These are phyloP conservation scores for Colletotrichum liriopes DNA, from an alignment of 2,329 filamentous ascomycete species.

Conservation along the genomic window DNA sequence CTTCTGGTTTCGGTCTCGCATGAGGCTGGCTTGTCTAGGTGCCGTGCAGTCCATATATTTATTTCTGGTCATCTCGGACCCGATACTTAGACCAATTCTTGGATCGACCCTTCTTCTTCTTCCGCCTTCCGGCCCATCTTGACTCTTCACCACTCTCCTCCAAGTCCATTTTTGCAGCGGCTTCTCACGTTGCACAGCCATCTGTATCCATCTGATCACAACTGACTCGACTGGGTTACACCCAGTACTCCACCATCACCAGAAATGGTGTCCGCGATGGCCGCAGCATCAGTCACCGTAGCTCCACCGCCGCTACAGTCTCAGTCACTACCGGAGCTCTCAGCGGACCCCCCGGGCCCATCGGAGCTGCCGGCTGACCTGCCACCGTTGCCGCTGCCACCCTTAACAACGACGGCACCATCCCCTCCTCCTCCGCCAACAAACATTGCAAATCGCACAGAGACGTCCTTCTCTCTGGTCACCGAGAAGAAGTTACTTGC, in stretches of 20 bases:
- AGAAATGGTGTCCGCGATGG: background rate
- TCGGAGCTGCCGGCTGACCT: constrained; percentile 7
- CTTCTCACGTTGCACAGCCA: background rate
- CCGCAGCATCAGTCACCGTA: background rate
- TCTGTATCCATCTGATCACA: background rate
- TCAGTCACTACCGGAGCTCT: background rate
- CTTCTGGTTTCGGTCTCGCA: too few relatives aligned
- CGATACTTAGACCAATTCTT: background rate
- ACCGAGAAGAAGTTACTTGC: constrained; percentile 18
- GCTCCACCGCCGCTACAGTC: background rate
- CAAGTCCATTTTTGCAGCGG: background rate
- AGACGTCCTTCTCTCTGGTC: constrained; percentile 1
- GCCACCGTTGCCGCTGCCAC: constrained; percentile 17
- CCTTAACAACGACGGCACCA: constrained; percentile 7
- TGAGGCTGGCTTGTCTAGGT: background rate
- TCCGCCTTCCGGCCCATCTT: background rate
- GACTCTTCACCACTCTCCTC: background rate
- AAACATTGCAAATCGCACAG: background rate
- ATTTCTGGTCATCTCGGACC: background rate
- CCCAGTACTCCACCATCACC: background rate
- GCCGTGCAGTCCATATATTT: background rate
- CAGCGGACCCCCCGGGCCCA: background rate
- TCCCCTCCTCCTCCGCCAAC: background rate
- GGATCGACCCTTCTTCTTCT: background rate
- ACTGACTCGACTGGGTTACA: background rate